A percentile compares a stretch with the other conserved stretches of the same genome.
These are phyloP conservation scores for Jatropha multifida DNA, from an alignment of 441 rosid species.

Conservation along the genomic window DNA sequence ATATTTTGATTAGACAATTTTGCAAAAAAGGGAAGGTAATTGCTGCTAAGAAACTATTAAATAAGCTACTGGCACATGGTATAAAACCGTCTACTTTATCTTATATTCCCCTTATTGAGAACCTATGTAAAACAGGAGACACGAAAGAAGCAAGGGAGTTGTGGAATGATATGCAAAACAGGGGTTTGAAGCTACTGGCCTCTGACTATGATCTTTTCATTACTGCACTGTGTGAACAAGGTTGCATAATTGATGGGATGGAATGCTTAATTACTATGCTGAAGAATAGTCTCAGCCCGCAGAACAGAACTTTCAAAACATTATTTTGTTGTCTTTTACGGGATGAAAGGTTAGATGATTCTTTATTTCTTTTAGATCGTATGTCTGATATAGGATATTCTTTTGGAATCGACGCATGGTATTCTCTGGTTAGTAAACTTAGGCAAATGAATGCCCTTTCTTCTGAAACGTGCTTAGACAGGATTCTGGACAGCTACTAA, in stretches of 20 bases:
- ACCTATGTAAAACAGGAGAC: conserved; percentile 32
- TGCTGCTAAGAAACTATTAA: conserved; percentile 35
- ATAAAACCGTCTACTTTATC: conserved; percentile 37
- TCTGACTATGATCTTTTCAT: conserved; percentile 25
- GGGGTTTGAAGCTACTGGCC: conserved; percentile 33
- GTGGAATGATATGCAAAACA: conserved; percentile 33
- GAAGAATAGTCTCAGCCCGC: conserved; percentile 30
- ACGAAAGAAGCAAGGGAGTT: conserved; percentile 32
- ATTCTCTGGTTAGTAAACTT: conserved; percentile 28
- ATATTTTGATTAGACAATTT: conserved; percentile 45
- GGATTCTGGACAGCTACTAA: conserved; percentile 32
- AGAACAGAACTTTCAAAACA: conserved; percentile 22
- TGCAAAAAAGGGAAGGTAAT: conserved; percentile 44
- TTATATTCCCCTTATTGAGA: conserved; percentile 35
- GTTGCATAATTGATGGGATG: conserved; percentile 30
- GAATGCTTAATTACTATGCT: conserved; percentile 35
- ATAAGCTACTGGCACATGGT: conserved; percentile 44
- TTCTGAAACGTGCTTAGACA: conserved; percentile 25
- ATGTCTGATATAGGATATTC: conserved; percentile 32
- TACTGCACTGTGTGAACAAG: conserved; percentile 29
- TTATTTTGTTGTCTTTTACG: conserved; percentile 23
- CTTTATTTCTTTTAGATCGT: conserved; percentile 27
- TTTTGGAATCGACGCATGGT: conserved; percentile 21
- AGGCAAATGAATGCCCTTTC: conserved; percentile 24
- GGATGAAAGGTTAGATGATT: conserved; percentile 36